Percentiles rank a stretch among this genome's conserved stretches.
These are phyloP conservation scores for Cercospora zeina DNA, from an alignment of 2,329 filamentous ascomycete species.

Conservation along the genomic window DNA sequence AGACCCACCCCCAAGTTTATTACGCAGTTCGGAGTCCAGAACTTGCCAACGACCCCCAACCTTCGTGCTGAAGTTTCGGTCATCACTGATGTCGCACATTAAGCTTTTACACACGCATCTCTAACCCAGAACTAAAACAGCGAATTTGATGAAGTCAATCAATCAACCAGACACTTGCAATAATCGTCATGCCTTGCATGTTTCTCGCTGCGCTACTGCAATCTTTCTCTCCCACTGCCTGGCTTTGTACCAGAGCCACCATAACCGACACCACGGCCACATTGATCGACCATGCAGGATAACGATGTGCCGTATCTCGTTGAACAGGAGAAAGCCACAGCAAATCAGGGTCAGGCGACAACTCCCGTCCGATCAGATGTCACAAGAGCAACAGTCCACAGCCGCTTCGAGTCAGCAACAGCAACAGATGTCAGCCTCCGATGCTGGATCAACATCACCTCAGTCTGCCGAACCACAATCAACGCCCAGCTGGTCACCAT, in stretches of 20 bases:
- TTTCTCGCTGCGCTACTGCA: neutral
- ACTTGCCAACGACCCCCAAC: conserved; percentile 7
- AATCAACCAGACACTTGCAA: neutral
- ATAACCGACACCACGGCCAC: neutral
- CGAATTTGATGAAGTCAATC: conserved; percentile 15
- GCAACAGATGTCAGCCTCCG: neutral
- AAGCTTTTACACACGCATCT: conserved; percentile 11
- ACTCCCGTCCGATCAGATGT: neutral
- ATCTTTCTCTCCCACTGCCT: conserved; percentile 4
- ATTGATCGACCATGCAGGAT: conserved; percentile 2
- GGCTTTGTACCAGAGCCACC: neutral
- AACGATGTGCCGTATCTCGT: conserved; percentile 8
- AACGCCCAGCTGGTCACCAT: neutral
- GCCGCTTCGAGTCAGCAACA: neutral
- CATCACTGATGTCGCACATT: conserved; percentile 6
- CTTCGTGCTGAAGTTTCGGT: neutral
- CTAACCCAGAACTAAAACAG: conserved; percentile 17
- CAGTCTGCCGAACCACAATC: neutral
- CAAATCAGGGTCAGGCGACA: neutral
- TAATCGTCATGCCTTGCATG: neutral
- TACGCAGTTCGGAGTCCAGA: neutral
- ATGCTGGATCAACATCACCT: neutral
- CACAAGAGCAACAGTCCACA: neutral
- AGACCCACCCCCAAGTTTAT: neutral
- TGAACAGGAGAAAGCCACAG: neutral